Conservation (phyloP, 768 basidiomycete genomes). For the Russula emetica region DNA sequence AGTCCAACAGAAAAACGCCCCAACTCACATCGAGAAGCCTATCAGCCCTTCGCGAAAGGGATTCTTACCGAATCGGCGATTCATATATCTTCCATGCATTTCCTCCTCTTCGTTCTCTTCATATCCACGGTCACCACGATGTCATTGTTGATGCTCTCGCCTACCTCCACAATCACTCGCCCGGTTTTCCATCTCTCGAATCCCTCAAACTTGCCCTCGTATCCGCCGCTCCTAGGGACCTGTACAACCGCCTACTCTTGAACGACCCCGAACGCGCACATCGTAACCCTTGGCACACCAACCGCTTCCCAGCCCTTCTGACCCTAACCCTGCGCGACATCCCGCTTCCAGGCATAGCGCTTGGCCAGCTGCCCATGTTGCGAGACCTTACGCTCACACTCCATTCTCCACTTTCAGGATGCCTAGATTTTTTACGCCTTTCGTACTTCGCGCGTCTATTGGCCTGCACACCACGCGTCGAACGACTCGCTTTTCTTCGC, state of each 20-base stretch:
- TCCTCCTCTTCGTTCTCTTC: constrained; percentile 7
- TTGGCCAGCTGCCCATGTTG: constrained; percentile 18
- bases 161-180: constrained; percentile 9
- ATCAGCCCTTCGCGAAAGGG: background rate
- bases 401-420: constrained; percentile 3
- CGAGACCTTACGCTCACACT: constrained; percentile 22
- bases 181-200: constrained; percentile 8
- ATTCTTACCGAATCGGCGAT: background rate
- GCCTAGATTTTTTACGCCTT: constrained; percentile 9
- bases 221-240: background rate
- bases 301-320: constrained; percentile 18
- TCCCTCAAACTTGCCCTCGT: constrained; percentile 16
- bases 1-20: background rate
- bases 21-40: background rate
- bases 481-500: constrained; percentile 15
- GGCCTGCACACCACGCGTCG: constrained; percentile 19
- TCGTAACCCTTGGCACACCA: constrained; percentile 8
- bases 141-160: constrained; percentile 11
- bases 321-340: constrained; percentile 20
- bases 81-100: constrained; percentile 6
- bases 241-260: constrained; percentile 9
- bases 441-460: constrained; percentile 20
- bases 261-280: background rate
- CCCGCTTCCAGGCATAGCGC: constrained; percentile 12
- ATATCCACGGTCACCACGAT: constrained; percentile 8